Evolutionary conservation across 352 stramenopile species (phyloP).

Genomic region (Aphanomyces cochlioides): DNA sequence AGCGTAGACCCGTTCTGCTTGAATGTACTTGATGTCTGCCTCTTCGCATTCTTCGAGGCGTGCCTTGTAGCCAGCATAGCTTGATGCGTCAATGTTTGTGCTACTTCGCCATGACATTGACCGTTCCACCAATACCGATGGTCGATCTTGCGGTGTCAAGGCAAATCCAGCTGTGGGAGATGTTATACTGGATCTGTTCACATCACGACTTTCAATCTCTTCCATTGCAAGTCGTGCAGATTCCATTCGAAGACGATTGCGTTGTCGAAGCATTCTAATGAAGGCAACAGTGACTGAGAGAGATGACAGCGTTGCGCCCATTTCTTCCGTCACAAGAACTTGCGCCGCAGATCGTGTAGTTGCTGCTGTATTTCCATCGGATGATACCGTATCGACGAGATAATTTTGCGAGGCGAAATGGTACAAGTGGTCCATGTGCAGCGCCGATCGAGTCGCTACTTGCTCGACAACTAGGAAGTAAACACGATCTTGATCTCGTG

Average conservation of each 20-base stretch:
- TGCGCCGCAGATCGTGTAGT: conserved; percentile 30
- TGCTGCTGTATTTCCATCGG: conserved; percentile 33
- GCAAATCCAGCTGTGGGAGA: conserved; percentile 10
- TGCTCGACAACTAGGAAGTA: conserved; percentile 76
- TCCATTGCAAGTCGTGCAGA: conserved; percentile 47
- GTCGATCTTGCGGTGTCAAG: not conserved
- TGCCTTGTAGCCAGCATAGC: conserved; percentile 47
- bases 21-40: conserved; percentile 56
- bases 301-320: conserved; percentile 74
- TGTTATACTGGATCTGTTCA: conserved; percentile 13
- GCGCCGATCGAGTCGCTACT: conserved; percentile 53
- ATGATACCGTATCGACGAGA: conserved; percentile 52
- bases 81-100: conserved; percentile 40
- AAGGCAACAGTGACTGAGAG: conserved; percentile 80
- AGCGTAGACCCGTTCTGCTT: conserved; percentile 66
- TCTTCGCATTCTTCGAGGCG: conserved; percentile 59
- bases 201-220: conserved; percentile 42
- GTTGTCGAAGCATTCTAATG: conserved; percentile 61
- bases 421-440: conserved; percentile 72
- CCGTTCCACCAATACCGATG: not conserved
- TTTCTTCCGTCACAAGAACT: conserved; percentile 75
- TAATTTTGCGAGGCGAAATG: conserved; percentile 80
- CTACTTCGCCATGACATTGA: conserved; percentile 36
- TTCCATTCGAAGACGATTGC: conserved; percentile 63
- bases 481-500: not conserved